These are phyloP conservation scores for Diospyros lotus DNA, from an alignment of 148 eudicot genomes.

Conservation along the genomic window DNA sequence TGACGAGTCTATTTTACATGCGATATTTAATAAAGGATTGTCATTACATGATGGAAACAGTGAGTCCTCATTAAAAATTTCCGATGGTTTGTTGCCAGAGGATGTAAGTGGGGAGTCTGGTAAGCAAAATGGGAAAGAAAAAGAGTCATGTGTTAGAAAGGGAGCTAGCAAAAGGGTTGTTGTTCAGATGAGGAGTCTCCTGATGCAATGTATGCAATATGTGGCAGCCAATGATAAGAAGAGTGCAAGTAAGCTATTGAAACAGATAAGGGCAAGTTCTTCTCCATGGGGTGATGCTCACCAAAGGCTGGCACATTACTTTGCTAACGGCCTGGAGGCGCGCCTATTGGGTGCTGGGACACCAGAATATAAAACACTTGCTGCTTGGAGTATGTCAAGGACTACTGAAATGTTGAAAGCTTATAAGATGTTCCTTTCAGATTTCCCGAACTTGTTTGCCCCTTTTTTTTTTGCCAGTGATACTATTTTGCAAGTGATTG, in stretches of 20 bases:
- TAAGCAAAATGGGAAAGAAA: too few species aligned
- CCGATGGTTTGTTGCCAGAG: background rate
- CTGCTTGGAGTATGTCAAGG: background rate
- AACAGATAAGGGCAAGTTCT: constrained; percentile 10
- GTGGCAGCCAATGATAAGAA: constrained; percentile 10
- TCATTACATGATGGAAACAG: constrained; percentile 6
- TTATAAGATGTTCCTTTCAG: constrained; percentile 11
- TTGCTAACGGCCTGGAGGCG: constrained; percentile 21
- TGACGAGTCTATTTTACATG: constrained; percentile 33
- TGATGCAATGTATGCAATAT: constrained; percentile 13
- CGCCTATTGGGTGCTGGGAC: constrained; percentile 15
- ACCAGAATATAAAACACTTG: background rate
- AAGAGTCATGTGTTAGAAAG: background rate
- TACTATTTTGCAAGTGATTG: constrained; percentile 4
- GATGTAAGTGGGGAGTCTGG: background rate
- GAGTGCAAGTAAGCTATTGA: constrained; percentile 2
- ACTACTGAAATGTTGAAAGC: constrained; percentile 12
- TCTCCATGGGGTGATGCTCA: constrained; percentile 14
- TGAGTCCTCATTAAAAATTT: too few species aligned
- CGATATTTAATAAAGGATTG: constrained; percentile 34
- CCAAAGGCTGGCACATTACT: constrained; percentile 20
- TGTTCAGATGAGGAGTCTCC: constrained; percentile 15
- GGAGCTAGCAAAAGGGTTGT: constrained; percentile 3
- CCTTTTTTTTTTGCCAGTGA: constrained; percentile 1
- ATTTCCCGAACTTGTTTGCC: constrained; percentile 8